Evolutionary conservation across 371 early-diverging fungal species (phyloP).

Genomic region (Saksenaea oblongispora): DNA sequence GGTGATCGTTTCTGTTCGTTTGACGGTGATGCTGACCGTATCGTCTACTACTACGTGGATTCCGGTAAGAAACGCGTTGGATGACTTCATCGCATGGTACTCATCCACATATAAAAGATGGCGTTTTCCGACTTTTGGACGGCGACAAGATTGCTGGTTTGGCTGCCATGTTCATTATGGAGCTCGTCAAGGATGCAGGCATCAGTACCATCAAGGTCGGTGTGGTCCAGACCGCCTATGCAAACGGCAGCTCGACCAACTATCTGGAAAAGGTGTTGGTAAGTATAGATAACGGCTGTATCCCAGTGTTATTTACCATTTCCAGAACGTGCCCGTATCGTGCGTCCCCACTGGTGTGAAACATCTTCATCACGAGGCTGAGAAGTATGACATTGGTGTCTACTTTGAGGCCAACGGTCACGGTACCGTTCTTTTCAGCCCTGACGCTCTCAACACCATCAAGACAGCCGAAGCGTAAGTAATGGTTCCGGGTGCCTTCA

Average conservation of each 20-base stretch:
- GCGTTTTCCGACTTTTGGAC: slow-evolving; percentile 88
- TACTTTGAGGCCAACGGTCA: slow-evolving; percentile 99
- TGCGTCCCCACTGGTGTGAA: slow-evolving; percentile 99
- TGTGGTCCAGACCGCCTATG: slow-evolving; percentile 99
- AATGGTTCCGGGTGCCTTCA: background rate
- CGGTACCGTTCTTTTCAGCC: slow-evolving; percentile 97
- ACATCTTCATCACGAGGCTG: slow-evolving; percentile 98
- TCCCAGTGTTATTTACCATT: background rate
- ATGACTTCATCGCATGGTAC: background rate
- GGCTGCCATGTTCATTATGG: slow-evolving; percentile 90
- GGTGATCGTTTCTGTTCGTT: slow-evolving; percentile 86
- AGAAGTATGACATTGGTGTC: slow-evolving; percentile 97
- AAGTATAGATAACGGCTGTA: slow-evolving; percentile 21
- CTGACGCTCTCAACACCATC: slow-evolving; percentile 78
- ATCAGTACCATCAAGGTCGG: slow-evolving; percentile 84
- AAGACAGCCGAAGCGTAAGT: slow-evolving; percentile 67
- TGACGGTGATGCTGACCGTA: slow-evolving; percentile 99
- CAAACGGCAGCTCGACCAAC: slow-evolving; percentile 94
- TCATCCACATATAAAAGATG: slow-evolving; percentile 38
- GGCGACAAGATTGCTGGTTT: slow-evolving; percentile 98
- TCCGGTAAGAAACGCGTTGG: slow-evolving; percentile 42
- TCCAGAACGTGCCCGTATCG: slow-evolving; percentile 87
- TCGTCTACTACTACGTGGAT: slow-evolving; percentile 93
- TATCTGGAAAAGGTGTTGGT: slow-evolving; percentile 87
- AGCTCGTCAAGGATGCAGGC: slow-evolving; percentile 78